A percentile compares a stretch with the other conserved stretches of the same genome.
Conservation (phyloP, 1,139 yeast species). For the Petasospora rhodanensis region DNA sequence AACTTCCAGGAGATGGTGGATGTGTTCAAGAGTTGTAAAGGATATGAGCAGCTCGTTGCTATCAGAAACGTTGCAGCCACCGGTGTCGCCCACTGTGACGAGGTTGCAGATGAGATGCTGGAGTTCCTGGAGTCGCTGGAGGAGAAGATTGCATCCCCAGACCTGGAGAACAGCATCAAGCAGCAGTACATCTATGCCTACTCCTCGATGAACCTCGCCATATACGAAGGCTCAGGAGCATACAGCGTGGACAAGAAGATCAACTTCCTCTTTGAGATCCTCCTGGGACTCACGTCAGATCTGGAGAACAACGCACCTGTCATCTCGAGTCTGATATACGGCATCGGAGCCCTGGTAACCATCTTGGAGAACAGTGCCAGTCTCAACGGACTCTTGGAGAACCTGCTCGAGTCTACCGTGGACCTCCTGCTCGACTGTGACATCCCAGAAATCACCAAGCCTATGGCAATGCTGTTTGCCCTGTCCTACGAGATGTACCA, state of each 20-base stretch:
- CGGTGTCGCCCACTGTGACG: slow-evolving; percentile 21
- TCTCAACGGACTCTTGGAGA: slow-evolving; percentile 40
- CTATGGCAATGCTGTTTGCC: slow-evolving; percentile 56
- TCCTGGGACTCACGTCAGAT: slow-evolving; percentile 11
- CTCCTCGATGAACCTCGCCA: slow-evolving; percentile 17
- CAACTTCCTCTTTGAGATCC: slow-evolving; percentile 15
- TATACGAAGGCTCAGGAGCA: slow-evolving; percentile 24
- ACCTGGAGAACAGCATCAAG: slow-evolving; percentile 12
- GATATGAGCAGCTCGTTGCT: slow-evolving; percentile 17
- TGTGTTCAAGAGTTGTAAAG: slow-evolving; percentile 11
- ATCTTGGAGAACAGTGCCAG: slow-evolving; percentile 37
- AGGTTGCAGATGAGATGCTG: slow-evolving; percentile 18
- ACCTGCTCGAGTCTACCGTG: slow-evolving; percentile 29
- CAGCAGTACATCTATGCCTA: slow-evolving; percentile 22
- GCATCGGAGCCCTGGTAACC: slow-evolving; percentile 43
- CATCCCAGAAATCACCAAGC: slow-evolving; percentile 42
- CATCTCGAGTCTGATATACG: slow-evolving; percentile 29
- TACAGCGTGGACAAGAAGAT: slow-evolving; percentile 22
- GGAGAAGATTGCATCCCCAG: slow-evolving; percentile 16
- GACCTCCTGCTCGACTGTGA: slow-evolving; percentile 42
- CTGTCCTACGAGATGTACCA: slow-evolving; percentile 56
- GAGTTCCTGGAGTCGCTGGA: slow-evolving; percentile 16
- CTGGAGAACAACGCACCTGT: slow-evolving; percentile 10
- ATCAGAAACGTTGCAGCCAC: slow-evolving; percentile 20
- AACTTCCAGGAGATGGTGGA: slow-evolving; percentile 11